Evolutionary conservation across 2,329 filamentous ascomycete genomes (phyloP).

Genomic region (Aspergillus sp.): DNA sequence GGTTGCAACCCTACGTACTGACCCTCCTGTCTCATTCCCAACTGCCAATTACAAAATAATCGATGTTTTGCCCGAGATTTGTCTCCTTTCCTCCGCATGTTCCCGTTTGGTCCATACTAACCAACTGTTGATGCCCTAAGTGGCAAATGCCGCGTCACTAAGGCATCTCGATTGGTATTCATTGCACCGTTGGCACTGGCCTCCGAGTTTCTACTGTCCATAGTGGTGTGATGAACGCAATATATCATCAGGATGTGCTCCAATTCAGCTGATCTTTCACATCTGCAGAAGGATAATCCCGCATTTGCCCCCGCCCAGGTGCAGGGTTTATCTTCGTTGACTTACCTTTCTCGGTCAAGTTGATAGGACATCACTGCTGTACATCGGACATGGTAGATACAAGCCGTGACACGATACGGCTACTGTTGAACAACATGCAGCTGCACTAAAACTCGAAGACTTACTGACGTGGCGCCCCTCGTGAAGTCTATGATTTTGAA

Average conservation of each 20-base stretch:
- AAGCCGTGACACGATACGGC: slow-evolving; percentile 29
- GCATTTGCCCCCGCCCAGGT: slow-evolving; percentile 33
- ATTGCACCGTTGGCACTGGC: slow-evolving; percentile 7
- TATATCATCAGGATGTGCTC: slow-evolving; percentile 19
- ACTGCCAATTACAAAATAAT: no score
- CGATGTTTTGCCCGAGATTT: background rate
- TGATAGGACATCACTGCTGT: slow-evolving; percentile 29
- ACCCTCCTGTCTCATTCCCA: no score
- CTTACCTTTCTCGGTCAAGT: slow-evolving; percentile 18
- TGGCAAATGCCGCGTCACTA: slow-evolving; percentile 29
- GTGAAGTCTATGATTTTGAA: slow-evolving; percentile 26
- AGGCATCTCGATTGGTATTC: slow-evolving; percentile 25
- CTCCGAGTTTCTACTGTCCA: slow-evolving; percentile 5
- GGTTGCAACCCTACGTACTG: no score
- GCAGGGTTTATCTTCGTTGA: slow-evolving; percentile 28
- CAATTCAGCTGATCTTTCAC: slow-evolving; percentile 39
- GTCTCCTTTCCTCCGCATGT: slow-evolving; percentile 20
- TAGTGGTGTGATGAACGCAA: slow-evolving; percentile 16
- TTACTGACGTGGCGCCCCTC: slow-evolving; percentile 36
- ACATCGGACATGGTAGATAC: slow-evolving; percentile 27
- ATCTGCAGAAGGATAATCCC: slow-evolving; percentile 35
- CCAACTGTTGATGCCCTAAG: slow-evolving; percentile 21
- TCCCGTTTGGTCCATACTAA: slow-evolving; percentile 22
- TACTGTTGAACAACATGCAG: slow-evolving; percentile 32
- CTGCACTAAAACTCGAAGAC: slow-evolving; percentile 33